Conservation (phyloP, 495 filamentous ascomycete species). For the Trichoderma orchidacearum region DNA sequence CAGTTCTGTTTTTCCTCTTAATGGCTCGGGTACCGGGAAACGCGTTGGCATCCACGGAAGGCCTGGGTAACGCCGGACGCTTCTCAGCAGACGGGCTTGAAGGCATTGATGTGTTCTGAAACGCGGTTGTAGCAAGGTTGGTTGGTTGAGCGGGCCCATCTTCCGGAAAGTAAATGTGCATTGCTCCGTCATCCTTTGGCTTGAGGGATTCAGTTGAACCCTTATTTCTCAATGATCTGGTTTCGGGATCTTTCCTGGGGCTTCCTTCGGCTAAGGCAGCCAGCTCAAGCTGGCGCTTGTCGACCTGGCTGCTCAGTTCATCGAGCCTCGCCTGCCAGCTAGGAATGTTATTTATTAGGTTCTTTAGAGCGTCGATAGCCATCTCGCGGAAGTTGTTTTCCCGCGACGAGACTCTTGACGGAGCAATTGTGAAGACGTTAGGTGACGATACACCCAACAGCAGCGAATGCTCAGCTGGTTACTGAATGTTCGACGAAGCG, state of each 20-base stretch:
- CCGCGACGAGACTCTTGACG: background rate
- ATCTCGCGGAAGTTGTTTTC: conserved; percentile 9
- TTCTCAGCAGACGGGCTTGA: background rate
- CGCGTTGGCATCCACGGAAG: background rate
- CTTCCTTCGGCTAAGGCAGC: conserved; percentile 26
- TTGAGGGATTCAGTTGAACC: conserved; percentile 51
- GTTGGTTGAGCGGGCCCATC: background rate
- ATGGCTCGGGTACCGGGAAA: background rate
- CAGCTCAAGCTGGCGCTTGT: conserved; percentile 56
- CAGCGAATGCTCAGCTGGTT: too few relatives aligned
- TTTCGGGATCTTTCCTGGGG: conserved; percentile 8
- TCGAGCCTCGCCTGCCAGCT: conserved; percentile 56
- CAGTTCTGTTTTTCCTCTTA: conserved; percentile 41
- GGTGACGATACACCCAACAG: background rate
- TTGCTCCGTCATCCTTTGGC: conserved; percentile 32
- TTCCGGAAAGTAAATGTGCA: conserved; percentile 9
- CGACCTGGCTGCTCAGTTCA: conserved; percentile 53
- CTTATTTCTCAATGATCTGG: conserved; percentile 38
- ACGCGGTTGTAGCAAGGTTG: background rate
- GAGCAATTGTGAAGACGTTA: background rate
- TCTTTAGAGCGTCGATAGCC: conserved; percentile 48
- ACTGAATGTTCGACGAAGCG: too few relatives aligned
- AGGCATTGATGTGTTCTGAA: background rate
- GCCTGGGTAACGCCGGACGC: background rate
- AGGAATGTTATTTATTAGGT: conserved; percentile 49